A percentile compares a stretch with the other conserved stretches of the same genome.
Evolutionary conservation across 768 basidiomycete species (phyloP).

Genomic region (Galerina marginata): DNA sequence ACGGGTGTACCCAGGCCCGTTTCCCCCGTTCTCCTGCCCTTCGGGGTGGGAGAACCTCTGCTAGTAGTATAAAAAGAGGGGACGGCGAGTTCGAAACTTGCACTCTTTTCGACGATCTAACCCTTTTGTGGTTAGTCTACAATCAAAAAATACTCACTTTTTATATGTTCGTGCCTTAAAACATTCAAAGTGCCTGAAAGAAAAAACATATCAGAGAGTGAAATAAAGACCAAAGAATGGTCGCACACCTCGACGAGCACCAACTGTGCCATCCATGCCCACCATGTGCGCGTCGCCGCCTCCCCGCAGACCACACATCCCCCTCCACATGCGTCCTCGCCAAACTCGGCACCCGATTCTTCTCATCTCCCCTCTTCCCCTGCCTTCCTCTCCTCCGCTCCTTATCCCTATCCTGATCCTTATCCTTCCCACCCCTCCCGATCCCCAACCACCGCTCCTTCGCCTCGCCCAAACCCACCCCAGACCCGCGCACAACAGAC

Average conservation of each 20-base stretch:
- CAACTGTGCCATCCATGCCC: too few species aligned
- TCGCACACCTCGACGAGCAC: too few species aligned
- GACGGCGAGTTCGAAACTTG: too few species aligned
- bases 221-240: too few species aligned
- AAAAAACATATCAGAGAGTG: too few species aligned
- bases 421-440: constrained; percentile 21
- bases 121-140: too few species aligned
- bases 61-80: too few species aligned
- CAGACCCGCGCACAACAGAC: constrained; percentile 43
- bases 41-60: too few species aligned
- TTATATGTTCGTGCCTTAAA: not conserved
- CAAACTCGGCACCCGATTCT: constrained; percentile 59
- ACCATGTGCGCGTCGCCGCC: not conserved
- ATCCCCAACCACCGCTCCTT: constrained; percentile 22
- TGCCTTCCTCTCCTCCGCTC: constrained; percentile 33
- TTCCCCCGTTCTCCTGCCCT: too few species aligned
- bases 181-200: not conserved
- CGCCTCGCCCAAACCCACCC: constrained; percentile 24
- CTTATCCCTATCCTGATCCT: constrained; percentile 33
- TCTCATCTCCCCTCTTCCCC: constrained; percentile 33
- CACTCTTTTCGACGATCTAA: too few species aligned
- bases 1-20: too few species aligned
- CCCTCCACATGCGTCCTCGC: constrained; percentile 66
- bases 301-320: constrained; percentile 51
- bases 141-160: not conserved